Evolutionary conservation across 495 filamentous ascomycete genomes (phyloP).

Genomic region (Platismatia glauca): DNA sequence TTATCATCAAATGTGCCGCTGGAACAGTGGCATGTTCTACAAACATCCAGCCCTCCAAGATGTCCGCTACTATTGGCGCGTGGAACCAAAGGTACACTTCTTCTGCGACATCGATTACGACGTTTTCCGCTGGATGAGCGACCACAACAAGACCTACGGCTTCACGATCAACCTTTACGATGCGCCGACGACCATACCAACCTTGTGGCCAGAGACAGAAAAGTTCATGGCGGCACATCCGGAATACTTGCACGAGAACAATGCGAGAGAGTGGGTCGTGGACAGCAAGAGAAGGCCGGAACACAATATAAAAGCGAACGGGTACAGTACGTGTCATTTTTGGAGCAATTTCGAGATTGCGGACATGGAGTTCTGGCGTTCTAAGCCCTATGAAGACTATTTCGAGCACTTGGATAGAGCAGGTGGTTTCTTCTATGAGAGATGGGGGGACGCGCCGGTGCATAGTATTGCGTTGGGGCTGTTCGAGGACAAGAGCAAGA

Average conservation of each 20-base stretch:
- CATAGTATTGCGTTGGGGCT: constrained; percentile 91
- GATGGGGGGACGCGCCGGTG: constrained; percentile 98
- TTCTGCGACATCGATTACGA: constrained; percentile 99
- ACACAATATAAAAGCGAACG: constrained; percentile 61
- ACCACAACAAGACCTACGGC: constrained; percentile 96
- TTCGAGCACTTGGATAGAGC: constrained; percentile 92
- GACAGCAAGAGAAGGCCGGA: constrained; percentile 69
- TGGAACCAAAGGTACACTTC: constrained; percentile 98
- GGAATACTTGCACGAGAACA: constrained; percentile 71
- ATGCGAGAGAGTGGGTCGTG: constrained; percentile 77
- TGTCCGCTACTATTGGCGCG: constrained; percentile 94
- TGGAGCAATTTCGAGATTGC: constrained; percentile 99
- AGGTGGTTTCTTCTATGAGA: constrained; percentile 97
- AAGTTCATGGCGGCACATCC: constrained; percentile 83
- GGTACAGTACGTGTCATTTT: constrained; percentile 99
- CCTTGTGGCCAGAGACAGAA: constrained; percentile 89
- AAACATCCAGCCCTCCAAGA: constrained; percentile 80
- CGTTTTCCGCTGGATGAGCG: constrained; percentile 95
- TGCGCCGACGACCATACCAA: constrained; percentile 70
- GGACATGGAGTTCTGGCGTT: constrained; percentile 90
- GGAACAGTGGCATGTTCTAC: constrained; percentile 98
- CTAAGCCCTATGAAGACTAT: constrained; percentile 84
- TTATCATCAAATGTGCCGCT: constrained; percentile 99
- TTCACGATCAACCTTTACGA: constrained; percentile 99
- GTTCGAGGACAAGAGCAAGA: constrained; percentile 81